phyloP scores from a whole-genome alignment of 2,329 filamentous ascomycete species.

The Xylariaceae sp. region DNA sequence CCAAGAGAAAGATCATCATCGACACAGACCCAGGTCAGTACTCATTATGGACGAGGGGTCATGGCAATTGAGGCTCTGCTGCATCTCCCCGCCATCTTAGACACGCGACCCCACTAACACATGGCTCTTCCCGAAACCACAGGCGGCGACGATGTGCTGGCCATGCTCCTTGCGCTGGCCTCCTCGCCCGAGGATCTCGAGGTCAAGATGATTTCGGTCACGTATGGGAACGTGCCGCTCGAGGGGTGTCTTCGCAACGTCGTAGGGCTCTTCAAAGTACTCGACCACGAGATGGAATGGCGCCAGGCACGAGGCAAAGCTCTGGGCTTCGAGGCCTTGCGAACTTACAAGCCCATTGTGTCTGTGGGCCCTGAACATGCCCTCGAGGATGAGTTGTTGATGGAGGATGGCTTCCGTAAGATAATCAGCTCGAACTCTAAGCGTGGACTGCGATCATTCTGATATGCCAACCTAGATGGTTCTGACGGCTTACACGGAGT shows the following conservation, averaged over 20 bases:
- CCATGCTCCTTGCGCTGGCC: slow-evolving; percentile 81
- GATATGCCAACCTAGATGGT: slow-evolving; percentile 55
- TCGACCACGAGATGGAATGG: slow-evolving; percentile 88
- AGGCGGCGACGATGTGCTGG: slow-evolving; percentile 90
- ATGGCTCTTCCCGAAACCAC: neutral
- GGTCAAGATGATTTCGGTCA: slow-evolving; percentile 80
- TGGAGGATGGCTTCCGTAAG: slow-evolving; percentile 86
- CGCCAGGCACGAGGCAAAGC: slow-evolving; percentile 64
- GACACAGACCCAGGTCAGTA: slow-evolving; percentile 82
- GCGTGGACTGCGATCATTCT: neutral
- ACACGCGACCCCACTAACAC: slow-evolving; percentile 13
- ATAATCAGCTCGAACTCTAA: neutral
- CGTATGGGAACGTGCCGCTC: slow-evolving; percentile 90
- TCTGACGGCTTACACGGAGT: slow-evolving; percentile 74
- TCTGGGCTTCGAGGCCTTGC: slow-evolving; percentile 71
- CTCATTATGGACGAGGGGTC: neutral
- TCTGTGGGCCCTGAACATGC: slow-evolving; percentile 85
- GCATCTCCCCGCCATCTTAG: neutral
- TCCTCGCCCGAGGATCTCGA: slow-evolving; percentile 82
- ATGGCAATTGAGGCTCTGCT: neutral
- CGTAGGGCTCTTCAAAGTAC: slow-evolving; percentile 84
- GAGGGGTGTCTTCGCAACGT: slow-evolving; percentile 85
- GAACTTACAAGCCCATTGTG: slow-evolving; percentile 73
- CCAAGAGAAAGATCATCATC: slow-evolving; percentile 80
- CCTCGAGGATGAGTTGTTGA: slow-evolving; percentile 75